Base-by-base conservation (phyloP, 2,329 filamentous ascomycete genomes). In the Trichophyton mentagrophytes region DNA sequence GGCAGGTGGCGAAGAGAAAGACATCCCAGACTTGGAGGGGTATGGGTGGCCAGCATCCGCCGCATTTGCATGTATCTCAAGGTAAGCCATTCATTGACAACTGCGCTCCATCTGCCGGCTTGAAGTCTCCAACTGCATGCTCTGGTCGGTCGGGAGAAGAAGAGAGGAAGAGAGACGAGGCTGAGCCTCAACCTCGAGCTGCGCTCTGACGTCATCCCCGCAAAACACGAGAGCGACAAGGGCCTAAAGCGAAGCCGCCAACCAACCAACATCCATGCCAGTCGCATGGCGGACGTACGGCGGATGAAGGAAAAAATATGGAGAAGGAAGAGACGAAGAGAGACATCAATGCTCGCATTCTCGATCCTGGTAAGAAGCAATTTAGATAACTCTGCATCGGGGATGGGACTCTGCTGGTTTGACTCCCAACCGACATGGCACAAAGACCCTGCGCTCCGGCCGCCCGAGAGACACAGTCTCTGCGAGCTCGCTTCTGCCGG, bases 1-100 rank as follows among this genome's bases (percentile, higher is more conserved):
- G 17, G 60, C 62, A 38, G 63, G 62, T 6, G 57, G 62, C 20
- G 46, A 51, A 15, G 9, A 47, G 4, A 60, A 56, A 53, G 30
- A 15, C 22, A 25, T 11, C 22, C 38, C 27, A 3, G 51, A 11
- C 11, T 55, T 59, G 15, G 46, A 22, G 3, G 60, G 60, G 7
- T 36, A 36, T 27, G 57, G 58, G 8, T 47, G 44, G 3, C 17
- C 51, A 20, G 17, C 13, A n/a, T 9, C 27, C n/a, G 13, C 13
- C 17, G 17, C 51, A 55, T n/a, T n/a, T 20, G 51, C 8, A 30
- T 7, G 33, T 38, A 38, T 38, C 33, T 4, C 9, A 38, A 9
- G 2, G 9, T 13, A 38, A 13, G 9, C 33, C 33, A 2, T 36
- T 36, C 33, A 36, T 36, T 11, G 8, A 38, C 3, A 3, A 4